These are phyloP conservation scores for Cyclanthera cordifolia DNA, from an alignment of 306 rosid genomes.

Conservation along the genomic window DNA sequence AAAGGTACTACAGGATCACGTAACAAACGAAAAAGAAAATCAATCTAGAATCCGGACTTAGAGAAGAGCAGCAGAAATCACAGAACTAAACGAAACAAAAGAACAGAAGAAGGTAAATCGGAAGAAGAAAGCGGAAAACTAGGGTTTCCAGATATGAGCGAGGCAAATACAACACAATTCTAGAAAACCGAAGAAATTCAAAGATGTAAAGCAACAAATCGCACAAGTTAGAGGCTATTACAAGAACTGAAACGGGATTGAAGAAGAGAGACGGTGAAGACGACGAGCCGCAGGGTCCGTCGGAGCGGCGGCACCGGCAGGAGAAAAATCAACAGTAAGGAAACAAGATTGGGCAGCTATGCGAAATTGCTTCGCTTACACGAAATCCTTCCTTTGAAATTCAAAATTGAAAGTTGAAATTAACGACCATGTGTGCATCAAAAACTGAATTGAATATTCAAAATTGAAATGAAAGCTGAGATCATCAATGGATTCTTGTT, in stretches of 20 bases:
- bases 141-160: slow-evolving; percentile 3
- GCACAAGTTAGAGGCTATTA: background rate
- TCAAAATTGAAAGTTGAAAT: background rate
- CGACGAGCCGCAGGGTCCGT: background rate
- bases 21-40: background rate
- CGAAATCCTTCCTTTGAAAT: background rate
- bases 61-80: background rate
- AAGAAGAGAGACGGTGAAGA: background rate
- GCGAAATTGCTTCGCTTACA: slow-evolving; percentile 5
- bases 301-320: background rate
- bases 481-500: background rate
- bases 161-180: background rate
- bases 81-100: background rate
- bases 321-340: background rate
- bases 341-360: background rate
- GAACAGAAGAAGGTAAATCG: background rate
- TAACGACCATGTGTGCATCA: background rate
- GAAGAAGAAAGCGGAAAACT: slow-evolving; percentile 4
- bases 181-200: background rate
- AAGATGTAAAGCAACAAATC: background rate
- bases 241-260: background rate
- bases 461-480: background rate
- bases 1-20: background rate
- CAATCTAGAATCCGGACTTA: background rate
- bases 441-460: too few species aligned